Evolutionary conservation across 1,284 basidiomycete species (phyloP).

Genomic region (Tilletia horrida): DNA sequence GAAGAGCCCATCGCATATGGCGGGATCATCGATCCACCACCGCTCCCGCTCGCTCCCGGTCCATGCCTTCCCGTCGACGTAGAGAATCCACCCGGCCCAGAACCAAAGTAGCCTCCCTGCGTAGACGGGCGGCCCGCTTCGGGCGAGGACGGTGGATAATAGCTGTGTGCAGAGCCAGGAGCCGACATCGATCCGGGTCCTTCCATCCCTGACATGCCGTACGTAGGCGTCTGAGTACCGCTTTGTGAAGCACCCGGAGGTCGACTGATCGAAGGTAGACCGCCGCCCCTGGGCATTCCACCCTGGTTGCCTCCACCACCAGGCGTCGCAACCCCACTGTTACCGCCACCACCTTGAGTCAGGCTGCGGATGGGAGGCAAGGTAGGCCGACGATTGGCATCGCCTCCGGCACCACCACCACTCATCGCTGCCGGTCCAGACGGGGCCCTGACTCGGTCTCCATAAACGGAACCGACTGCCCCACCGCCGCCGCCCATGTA

Average conservation of each 20-base stretch:
- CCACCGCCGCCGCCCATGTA: neutral
- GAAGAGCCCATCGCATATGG: neutral
- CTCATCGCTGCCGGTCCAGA: neutral
- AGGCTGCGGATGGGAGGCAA: neutral
- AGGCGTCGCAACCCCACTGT: neutral
- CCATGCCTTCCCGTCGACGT: neutral
- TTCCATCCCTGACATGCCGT: neutral
- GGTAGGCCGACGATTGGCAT: neutral
- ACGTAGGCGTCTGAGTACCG: neutral
- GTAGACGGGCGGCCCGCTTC: neutral
- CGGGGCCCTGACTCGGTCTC: neutral
- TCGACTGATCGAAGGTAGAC: too few species aligned
- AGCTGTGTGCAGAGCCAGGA: neutral
- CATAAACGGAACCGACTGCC: neutral
- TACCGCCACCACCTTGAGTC: neutral
- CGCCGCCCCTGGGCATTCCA: too few species aligned
- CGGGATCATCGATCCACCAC: neutral
- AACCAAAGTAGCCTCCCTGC: conserved; percentile 9
- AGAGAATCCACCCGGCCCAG: neutral
- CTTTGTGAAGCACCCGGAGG: neutral
- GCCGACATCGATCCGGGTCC: neutral
- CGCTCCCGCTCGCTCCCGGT: neutral
- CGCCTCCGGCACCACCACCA: conserved; percentile 1
- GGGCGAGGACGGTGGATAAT: neutral
- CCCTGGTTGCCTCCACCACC: neutral